Conservation (phyloP, 2,329 filamentous ascomycete genomes). For the Neonectria sp. region DNA sequence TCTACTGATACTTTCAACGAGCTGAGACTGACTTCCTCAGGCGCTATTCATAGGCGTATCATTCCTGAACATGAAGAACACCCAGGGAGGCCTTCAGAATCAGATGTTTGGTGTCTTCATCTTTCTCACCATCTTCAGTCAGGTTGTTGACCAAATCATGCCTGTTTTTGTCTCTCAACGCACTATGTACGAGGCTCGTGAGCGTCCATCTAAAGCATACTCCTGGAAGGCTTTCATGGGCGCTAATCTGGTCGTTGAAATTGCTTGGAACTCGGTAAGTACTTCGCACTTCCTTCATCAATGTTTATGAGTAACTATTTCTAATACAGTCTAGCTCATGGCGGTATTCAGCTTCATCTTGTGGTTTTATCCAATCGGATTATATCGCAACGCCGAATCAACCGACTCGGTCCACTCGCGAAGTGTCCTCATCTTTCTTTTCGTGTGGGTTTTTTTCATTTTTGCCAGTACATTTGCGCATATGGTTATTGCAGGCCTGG, state of each 20-base stretch:
- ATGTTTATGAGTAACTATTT: no score
- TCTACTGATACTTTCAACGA: not conserved
- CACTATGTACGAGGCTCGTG: constrained; percentile 76
- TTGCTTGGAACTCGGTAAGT: constrained; percentile 24
- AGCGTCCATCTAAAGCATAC: constrained; percentile 75
- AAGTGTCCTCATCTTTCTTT: constrained; percentile 73
- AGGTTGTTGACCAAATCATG: constrained; percentile 75
- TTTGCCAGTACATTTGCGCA: constrained; percentile 76
- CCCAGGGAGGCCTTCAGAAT: constrained; percentile 76
- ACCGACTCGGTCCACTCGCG: constrained; percentile 62
- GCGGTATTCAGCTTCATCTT: constrained; percentile 70
- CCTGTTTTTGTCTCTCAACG: constrained; percentile 78
- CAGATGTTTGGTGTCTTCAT: constrained; percentile 80
- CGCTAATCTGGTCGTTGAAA: constrained; percentile 48
- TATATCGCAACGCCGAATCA: constrained; percentile 69
- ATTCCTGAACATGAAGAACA: constrained; percentile 72
- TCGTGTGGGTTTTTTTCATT: constrained; percentile 73
- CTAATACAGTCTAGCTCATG: not conserved
- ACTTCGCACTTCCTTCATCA: no score
- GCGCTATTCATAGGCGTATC: constrained; percentile 77
- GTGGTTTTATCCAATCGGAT: constrained; percentile 78
- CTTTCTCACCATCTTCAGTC: constrained; percentile 77
- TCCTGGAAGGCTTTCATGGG: constrained; percentile 76
- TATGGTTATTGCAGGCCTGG: constrained; percentile 75
- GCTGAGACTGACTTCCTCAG: not conserved